Base-by-base conservation (phyloP, 352 stramenopile species). In the Phytophthora chlamydospora region DNA sequence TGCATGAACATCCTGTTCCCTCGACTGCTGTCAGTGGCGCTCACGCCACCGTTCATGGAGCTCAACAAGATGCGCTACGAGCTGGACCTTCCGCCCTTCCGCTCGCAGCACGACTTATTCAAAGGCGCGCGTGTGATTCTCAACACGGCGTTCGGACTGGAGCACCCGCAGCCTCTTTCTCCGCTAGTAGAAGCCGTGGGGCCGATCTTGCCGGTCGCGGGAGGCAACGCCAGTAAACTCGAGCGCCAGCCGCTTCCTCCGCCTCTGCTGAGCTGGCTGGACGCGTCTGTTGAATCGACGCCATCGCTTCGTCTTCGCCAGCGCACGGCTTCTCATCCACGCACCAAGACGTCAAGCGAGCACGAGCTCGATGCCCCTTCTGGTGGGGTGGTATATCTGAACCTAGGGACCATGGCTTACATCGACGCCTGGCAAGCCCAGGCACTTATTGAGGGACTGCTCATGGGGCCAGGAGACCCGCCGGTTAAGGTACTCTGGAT, bases 1-100 rank as follows among this genome's bases (percentile, higher is more conserved):
- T 96, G 86, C 60, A 90, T 96, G 72, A 96, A 96, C 65, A 81
- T 94, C 51, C 42, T 96, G n/a, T 96, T 95, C 53, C 88, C 88
- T n/a, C 66, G 85, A 6, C 64, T 95, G 36, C 60, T 96, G 24
- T 93, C 85, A 0, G 83, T 95, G 21, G 88, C 87, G 17, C 73
- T 96, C 58, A 96, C 88, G n/a, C 86, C 88, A 38, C 84, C 88
- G 31, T 96, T 95, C 71, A 91, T 94, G 80, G 80, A 93, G 62
- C 59, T 95, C 45, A 96, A 96, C 76, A 90, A 95, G 69, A 75
- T 93, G 59, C 76, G 85, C 3, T 92, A 83, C 58, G 84, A 94
- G 55, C 69, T 95, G 34, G 64, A 84, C 1, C 71, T 96, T 40
- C 65, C 73, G 50, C 79, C 84, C 0, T 94, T 89, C 53, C 68